phyloP scores from a whole-genome alignment of 2,329 filamentous ascomycete species.

The Diaporthe caulivora region DNA sequence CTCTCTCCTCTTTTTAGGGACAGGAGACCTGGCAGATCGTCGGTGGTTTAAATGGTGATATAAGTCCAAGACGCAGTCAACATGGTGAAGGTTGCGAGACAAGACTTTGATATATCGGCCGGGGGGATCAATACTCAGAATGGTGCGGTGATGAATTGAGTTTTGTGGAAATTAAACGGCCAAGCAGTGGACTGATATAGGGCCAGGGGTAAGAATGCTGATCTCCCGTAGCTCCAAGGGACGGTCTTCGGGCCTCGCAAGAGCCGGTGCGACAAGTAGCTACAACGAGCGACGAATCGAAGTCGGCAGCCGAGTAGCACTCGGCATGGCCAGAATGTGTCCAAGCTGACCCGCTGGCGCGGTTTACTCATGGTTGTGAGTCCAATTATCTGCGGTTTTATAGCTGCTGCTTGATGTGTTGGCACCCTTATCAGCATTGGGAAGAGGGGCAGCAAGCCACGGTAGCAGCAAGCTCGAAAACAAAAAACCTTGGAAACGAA shows the following conservation, averaged over 20 bases:
- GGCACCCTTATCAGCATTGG: neutral
- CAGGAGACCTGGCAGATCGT: neutral
- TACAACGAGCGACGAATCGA: neutral
- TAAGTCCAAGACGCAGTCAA: neutral
- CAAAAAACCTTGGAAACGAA: neutral
- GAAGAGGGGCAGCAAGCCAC: neutral
- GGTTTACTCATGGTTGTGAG: neutral
- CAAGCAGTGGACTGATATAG: neutral
- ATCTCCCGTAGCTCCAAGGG: constrained; percentile 4
- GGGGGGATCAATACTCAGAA: neutral
- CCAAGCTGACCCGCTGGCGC: neutral
- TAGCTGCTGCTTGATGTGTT: neutral
- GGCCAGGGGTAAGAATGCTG: neutral
- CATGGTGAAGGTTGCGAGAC: neutral
- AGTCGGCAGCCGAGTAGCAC: neutral
- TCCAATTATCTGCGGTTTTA: no score
- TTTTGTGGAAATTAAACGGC: constrained; percentile 17
- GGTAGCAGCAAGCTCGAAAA: constrained; percentile 24
- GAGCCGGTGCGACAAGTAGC: neutral
- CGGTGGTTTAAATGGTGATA: neutral
- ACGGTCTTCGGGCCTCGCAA: neutral
- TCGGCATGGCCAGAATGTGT: neutral
- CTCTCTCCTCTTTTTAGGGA: neutral
- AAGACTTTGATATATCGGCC: neutral
- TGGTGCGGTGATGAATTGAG: constrained; percentile 7